Percentiles rank a stretch among this genome's conserved stretches.
phyloP scores from a whole-genome alignment of 2,329 filamentous ascomycete genomes.

The Aspergillus sp. region DNA sequence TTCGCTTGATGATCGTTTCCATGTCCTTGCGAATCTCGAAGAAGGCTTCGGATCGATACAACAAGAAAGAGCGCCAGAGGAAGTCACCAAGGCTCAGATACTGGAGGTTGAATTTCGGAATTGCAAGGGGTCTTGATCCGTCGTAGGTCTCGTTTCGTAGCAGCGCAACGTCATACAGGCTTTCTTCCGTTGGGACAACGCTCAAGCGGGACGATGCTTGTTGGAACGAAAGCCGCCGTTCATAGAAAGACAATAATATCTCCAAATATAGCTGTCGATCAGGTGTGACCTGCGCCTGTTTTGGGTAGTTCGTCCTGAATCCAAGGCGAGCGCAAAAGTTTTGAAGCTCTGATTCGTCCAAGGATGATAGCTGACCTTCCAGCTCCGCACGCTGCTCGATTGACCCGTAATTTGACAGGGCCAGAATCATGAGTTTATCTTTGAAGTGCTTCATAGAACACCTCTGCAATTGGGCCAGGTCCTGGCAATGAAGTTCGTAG shows the following conservation, averaged over 20 bases:
- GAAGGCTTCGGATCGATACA: slow-evolving; percentile 85
- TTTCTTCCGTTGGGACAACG: slow-evolving; percentile 71
- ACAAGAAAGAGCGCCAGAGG: slow-evolving; percentile 82
- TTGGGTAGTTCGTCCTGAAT: slow-evolving; percentile 75
- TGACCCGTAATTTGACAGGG: slow-evolving; percentile 83
- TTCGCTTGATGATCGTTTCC: slow-evolving; percentile 66
- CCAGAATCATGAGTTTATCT: slow-evolving; percentile 80
- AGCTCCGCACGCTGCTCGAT: slow-evolving; percentile 75
- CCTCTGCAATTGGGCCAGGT: slow-evolving; percentile 69
- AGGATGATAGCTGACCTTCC: slow-evolving; percentile 59
- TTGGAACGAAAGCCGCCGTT: slow-evolving; percentile 72
- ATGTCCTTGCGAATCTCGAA: slow-evolving; percentile 90
- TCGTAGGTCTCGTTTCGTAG: slow-evolving; percentile 78
- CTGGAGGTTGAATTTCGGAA: slow-evolving; percentile 91
- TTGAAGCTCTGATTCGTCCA: slow-evolving; percentile 66
- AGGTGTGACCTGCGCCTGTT: slow-evolving; percentile 57
- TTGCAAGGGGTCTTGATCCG: slow-evolving; percentile 73
- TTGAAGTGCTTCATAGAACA: slow-evolving; percentile 73
- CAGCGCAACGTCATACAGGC: slow-evolving; percentile 69
- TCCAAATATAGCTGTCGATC: slow-evolving; percentile 47
- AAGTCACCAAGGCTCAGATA: slow-evolving; percentile 94
- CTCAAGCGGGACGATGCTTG: slow-evolving; percentile 62
- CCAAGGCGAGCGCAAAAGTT: slow-evolving; percentile 61
- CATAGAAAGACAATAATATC: slow-evolving; percentile 63
- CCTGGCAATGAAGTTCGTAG: slow-evolving; percentile 69